Evolutionary conservation across 2,329 filamentous ascomycete genomes (phyloP).

Genomic region (Aspergillus jensenii): DNA sequence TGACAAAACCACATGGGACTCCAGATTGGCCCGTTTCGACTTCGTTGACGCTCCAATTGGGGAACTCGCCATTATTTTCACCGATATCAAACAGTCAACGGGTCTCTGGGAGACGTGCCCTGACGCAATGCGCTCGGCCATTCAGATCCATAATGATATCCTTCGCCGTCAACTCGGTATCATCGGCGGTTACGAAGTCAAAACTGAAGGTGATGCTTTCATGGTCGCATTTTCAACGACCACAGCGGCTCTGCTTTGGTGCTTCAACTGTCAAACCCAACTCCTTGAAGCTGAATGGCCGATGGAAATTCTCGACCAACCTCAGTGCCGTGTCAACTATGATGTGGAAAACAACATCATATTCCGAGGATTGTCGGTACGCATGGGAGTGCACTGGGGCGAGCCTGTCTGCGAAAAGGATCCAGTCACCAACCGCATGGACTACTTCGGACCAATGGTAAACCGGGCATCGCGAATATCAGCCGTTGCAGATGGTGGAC

Average conservation of each 20-base stretch:
- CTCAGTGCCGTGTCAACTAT: conserved; percentile 76
- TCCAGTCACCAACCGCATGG: conserved; percentile 96
- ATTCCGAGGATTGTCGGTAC: conserved; percentile 89
- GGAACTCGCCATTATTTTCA: conserved; percentile 92
- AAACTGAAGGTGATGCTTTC: conserved; percentile 98
- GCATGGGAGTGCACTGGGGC: conserved; percentile 97
- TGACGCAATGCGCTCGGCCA: conserved; percentile 91
- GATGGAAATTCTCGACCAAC: conserved; percentile 82
- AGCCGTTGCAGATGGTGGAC: conserved; percentile 89
- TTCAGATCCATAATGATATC: conserved; percentile 95
- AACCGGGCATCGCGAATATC: conserved; percentile 95
- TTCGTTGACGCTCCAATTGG: conserved; percentile 91
- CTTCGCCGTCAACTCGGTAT: conserved; percentile 91
- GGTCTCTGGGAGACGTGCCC: conserved; percentile 94
- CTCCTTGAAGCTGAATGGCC: conserved; percentile 92
- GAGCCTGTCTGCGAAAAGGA: conserved; percentile 92
- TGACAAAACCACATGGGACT: conserved; percentile 67
- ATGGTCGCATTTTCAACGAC: conserved; percentile 99
- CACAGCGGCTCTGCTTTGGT: conserved; percentile 92
- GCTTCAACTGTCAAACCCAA: conserved; percentile 86
- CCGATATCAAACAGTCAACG: conserved; percentile 98
- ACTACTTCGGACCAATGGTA: conserved; percentile 99
- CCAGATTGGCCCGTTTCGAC: conserved; percentile 80
- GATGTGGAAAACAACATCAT: conserved; percentile 87
- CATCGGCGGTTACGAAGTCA: conserved; percentile 97